Conservation (phyloP, 2,329 filamentous ascomycete genomes). For the Pseudocercospora crystallina region DNA sequence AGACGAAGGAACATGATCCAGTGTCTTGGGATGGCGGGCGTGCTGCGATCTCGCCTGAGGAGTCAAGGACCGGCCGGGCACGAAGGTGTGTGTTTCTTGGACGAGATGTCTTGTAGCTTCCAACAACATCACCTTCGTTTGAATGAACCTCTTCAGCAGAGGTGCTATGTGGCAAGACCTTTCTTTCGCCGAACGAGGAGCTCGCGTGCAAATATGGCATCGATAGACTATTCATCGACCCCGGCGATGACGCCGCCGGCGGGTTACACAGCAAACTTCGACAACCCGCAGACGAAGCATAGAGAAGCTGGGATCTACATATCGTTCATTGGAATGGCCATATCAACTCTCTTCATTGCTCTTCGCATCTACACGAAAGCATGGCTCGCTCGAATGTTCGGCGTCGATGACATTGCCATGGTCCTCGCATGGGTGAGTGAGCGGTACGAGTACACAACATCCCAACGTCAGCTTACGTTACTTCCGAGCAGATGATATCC, state of each 20-base stretch:
- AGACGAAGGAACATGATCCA: background rate
- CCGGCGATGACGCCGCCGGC: conserved; percentile 11
- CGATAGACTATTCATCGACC: no score
- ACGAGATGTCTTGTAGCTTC: no score
- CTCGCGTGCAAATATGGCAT: no score
- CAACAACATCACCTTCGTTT: no score
- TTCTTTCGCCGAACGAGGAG: background rate
- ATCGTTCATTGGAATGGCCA: conserved; percentile 16
- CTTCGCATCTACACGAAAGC: conserved; percentile 19
- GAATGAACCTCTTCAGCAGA: no score
- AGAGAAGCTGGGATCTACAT: conserved; percentile 11
- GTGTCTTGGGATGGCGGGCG: background rate
- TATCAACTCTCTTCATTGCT: conserved; percentile 12
- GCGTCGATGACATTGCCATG: conserved; percentile 18
- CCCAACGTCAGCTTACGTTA: background rate
- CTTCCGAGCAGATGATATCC: conserved; percentile 12
- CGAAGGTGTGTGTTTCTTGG: no score
- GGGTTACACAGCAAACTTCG: conserved; percentile 10
- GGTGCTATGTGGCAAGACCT: no score
- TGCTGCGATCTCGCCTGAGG: background rate
- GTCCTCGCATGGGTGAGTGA: conserved; percentile 15
- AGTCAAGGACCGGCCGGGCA: no score
- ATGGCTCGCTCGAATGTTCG: conserved; percentile 10
- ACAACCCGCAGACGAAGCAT: conserved; percentile 12
- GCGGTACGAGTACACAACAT: background rate